Base-by-base conservation (phyloP, 2,329 filamentous ascomycete species). In the Hypocreales sp. region DNA sequence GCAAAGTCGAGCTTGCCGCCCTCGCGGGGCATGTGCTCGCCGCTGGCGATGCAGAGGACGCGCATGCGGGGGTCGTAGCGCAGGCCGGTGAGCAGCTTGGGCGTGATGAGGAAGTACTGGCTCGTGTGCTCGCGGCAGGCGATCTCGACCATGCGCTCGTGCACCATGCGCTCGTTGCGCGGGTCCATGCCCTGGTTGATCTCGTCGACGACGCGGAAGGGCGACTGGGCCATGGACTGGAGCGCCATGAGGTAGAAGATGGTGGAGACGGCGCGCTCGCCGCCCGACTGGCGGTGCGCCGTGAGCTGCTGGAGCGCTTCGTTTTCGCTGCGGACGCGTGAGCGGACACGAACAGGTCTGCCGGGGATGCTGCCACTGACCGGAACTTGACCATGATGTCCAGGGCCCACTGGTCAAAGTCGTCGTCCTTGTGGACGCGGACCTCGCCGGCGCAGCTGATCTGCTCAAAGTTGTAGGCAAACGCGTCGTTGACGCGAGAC, bases 121-220 rank as follows among this genome's bases (percentile, higher is more conserved):
- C 63, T 68, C n/a, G 72, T 73, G 48, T 79, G 72, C 51, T 84
- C 76, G 38, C 72, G 70, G 51, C 90, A 95, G 23, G 90, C 90
- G 46, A 98, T 94, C 45, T 94, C 84, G 7, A 98, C 90, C 79
- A 98, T 92, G 36, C 90, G 81, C 48, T 87, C 83, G 56, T 98
- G 90, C 11, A 98, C 86, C 72, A 94, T 92, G 40, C 90, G 80
- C 56, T 98, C 90, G 54, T 98, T 98, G 43, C 90, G 77, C 23
- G 87, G 90, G 51, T 98, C 90, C 90, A 98, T 98, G 39, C 90
- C 90, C 56, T 98, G 90, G 48, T 98, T 98, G 64, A 98, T 98
- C 58, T 98, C 90, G 54, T 98, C 90, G 32, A 98, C 90, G 26
- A 98, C 87, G 28, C 90, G 83, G 68, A 98, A 98, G 1, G 90